Evolutionary conservation across 257 asterid genomes (phyloP), one percentile per base, ranked within the genome.

Genomic region (Linaria vulgaris): DNA sequence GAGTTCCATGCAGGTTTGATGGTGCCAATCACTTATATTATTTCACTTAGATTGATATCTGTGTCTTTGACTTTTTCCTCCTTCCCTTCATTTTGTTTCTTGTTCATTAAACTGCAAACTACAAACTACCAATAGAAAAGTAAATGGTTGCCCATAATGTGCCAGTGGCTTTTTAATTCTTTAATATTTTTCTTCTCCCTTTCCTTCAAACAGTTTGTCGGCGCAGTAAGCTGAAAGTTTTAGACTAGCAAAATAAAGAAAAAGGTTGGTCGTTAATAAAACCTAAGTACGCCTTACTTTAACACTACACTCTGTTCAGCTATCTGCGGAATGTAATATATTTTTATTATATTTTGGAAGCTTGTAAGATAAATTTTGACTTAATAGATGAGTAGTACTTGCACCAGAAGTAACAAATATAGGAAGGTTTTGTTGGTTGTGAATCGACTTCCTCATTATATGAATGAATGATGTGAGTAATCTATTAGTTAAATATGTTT

Each of bases 1-100:
- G 71, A 69, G 82, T 61, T 49, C 80, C 61, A 69, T 70, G 72
- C 95, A 94, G 97, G 99, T 90, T 83, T 83, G 85, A 73, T 76
- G 47, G 74, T 74, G 70, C 73, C 44, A 71, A 59, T 62, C 37
- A 21, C 47, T 69, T 69, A 43, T 56, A n/a, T 64, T 11, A 37
- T 51, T 39, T 63, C 68, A 31, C 62, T 71, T 61, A 47, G 54
- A 45, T 50, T 30, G 64, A 58, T 27, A 15, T 64, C 43, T 60
- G 16, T 69, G 64, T 57, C 50, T 54, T 71, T 34, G 41, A 34
- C 10, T 34, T 34, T 34, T 3, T 34, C 9, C 4, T 11, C 41
- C 10, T 3, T 8, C 41, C 41, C 41, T 34, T 34, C 41, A 34
- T 34, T 34, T 34, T 34, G 41, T 4, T 34, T 34, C 1, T 3